These are phyloP conservation scores for Plasmodium chabaudi DNA, from an alignment of 169 alveolate species.

Conservation along the genomic window DNA sequence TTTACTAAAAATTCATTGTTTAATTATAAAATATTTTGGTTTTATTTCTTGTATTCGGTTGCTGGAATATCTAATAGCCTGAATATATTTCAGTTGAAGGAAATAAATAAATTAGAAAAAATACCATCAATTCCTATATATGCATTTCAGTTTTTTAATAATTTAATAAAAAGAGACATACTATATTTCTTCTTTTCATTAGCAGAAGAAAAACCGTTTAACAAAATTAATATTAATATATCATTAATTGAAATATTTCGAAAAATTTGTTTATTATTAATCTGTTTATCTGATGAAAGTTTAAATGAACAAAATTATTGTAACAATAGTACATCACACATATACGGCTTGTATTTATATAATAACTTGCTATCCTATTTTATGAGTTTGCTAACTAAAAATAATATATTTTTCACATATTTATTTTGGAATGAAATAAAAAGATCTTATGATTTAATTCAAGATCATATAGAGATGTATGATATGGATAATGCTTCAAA, in stretches of 20 bases:
- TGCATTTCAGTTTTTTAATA: constrained; percentile 59
- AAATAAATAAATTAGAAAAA: constrained; percentile 19
- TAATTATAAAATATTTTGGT: constrained; percentile 73
- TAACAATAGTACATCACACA: constrained; percentile 28
- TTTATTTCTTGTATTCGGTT: constrained; percentile 30
- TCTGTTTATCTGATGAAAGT: constrained; percentile 31
- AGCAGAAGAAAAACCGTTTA: constrained; percentile 30
- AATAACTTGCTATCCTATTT: constrained; percentile 41
- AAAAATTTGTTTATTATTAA: constrained; percentile 38
- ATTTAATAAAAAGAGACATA: constrained; percentile 47
- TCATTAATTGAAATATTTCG: constrained; percentile 55
- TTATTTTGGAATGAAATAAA: constrained; percentile 32
- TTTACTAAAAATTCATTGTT: constrained; percentile 67
- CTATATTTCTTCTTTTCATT: constrained; percentile 39
- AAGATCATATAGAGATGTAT: constrained; percentile 16
- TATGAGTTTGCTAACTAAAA: constrained; percentile 5
- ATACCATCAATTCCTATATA: constrained; percentile 29
- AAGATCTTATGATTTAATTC: constrained; percentile 33
- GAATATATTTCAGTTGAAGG: constrained; percentile 34
- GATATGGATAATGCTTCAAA: constrained; percentile 63
- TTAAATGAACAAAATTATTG: constrained; percentile 51
- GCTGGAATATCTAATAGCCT: constrained; percentile 17
- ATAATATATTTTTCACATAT: constrained; percentile 37
- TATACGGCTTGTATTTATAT: constrained; percentile 57
- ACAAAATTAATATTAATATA: constrained; percentile 5